Evolutionary conservation across 495 filamentous ascomycete species (phyloP).

Genomic region (Margaritispora aquatica): DNA sequence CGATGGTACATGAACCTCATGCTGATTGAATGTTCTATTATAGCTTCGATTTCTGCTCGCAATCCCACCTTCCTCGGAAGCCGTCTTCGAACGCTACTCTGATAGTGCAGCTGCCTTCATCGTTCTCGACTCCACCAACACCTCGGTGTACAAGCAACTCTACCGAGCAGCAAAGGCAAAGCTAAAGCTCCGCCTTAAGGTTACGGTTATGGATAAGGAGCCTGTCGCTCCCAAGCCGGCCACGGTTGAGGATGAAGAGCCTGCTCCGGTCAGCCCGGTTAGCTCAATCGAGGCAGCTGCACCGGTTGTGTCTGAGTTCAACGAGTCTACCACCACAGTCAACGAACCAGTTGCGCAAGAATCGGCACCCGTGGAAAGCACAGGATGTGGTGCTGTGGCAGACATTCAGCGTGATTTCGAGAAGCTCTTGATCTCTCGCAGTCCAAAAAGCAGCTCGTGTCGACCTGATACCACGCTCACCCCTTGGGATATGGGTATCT

Average conservation of each 20-base stretch:
- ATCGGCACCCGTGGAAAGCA: not conserved
- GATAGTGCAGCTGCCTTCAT: constrained; percentile 84
- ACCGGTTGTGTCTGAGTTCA: not conserved
- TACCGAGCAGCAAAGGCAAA: constrained; percentile 97
- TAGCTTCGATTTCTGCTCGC: constrained; percentile 72
- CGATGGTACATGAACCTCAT: not conserved
- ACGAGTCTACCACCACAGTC: not conserved
- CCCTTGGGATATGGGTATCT: too few species aligned
- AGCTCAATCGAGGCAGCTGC: not conserved
- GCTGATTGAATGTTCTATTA: constrained; percentile 15
- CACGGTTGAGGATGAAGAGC: constrained; percentile 35
- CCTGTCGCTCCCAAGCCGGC: constrained; percentile 32
- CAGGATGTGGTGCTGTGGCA: constrained; percentile 11
- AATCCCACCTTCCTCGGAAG: constrained; percentile 59
- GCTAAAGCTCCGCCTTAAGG: constrained; percentile 88
- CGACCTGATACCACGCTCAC: too few species aligned
- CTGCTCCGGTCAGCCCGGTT: constrained; percentile 18
- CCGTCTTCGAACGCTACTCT: constrained; percentile 89
- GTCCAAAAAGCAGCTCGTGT: too few species aligned
- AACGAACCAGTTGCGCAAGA: not conserved
- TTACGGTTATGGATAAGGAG: constrained; percentile 39
- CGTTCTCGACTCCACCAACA: constrained; percentile 68
- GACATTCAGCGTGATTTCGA: constrained; percentile 26
- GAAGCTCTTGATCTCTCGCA: constrained; percentile 24
- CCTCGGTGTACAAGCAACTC: constrained; percentile 89